These are phyloP conservation scores for Sophora flavescens DNA, from an alignment of 306 rosid species.

Conservation along the genomic window DNA sequence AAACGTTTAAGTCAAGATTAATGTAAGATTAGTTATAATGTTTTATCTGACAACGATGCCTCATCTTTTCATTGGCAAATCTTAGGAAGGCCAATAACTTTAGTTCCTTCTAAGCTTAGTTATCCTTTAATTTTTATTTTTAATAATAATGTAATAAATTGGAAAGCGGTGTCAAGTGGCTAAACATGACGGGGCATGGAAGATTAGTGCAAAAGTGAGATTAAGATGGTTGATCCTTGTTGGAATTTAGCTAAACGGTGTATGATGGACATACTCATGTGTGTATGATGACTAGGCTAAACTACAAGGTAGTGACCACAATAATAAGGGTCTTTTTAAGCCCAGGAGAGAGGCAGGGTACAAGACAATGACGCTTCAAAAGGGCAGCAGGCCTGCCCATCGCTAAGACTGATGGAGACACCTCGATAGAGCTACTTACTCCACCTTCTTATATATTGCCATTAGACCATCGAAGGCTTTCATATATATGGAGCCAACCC, in stretches of 20 bases:
- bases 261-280: conserved; percentile 29
- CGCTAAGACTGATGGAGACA: conserved; percentile 60
- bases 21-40: not conserved
- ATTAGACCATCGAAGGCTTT: conserved; percentile 34
- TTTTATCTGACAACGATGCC: conserved; percentile 32
- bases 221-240: conserved; percentile 39
- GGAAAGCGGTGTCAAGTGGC: conserved; percentile 33
- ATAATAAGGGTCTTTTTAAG: conserved; percentile 26
- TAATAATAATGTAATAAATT: not conserved
- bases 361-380: conserved; percentile 66
- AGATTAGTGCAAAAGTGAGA: conserved; percentile 46
- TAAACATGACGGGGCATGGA: conserved; percentile 42
- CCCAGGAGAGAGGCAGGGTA: conserved; percentile 40
- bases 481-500: conserved; percentile 9
- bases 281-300: conserved; percentile 17
- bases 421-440: conserved; percentile 50
- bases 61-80: conserved; percentile 41
- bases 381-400: conserved; percentile 54
- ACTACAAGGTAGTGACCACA: conserved; percentile 54
- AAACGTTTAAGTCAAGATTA: conserved; percentile 1
- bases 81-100: conserved; percentile 37
- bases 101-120: not conserved
- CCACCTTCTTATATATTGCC: conserved; percentile 14
- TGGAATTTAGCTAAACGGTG: conserved; percentile 50
- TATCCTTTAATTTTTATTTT: not conserved